These are phyloP conservation scores for Ilex paraguariensis DNA, from an alignment of 305 asterid genomes.

Conservation along the genomic window DNA sequence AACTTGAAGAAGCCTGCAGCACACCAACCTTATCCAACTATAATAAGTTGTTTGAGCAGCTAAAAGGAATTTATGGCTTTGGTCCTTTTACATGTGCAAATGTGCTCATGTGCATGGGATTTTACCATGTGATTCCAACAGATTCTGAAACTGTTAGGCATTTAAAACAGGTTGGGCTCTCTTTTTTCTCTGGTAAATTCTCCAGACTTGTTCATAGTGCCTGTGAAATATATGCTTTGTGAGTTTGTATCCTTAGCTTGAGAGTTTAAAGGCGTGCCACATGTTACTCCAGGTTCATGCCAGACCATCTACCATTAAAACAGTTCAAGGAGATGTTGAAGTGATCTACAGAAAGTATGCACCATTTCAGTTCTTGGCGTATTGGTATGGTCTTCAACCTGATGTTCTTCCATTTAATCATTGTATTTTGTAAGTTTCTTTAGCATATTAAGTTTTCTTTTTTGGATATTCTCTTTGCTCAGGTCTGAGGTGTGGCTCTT, in stretches of 20 bases:
- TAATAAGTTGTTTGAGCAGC: slow-evolving; percentile 46
- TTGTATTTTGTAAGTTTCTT: slow-evolving; percentile 5
- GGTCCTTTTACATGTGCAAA: slow-evolving; percentile 83
- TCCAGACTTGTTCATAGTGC: no score
- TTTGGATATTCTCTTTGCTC: slow-evolving; percentile 9
- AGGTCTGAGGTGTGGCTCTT: slow-evolving; percentile 81
- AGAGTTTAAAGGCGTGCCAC: no score
- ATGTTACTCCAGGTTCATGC: slow-evolving; percentile 57
- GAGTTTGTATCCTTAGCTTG: no score
- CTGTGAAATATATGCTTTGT: no score
- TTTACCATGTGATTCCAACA: slow-evolving; percentile 75
- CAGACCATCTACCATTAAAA: slow-evolving; percentile 27
- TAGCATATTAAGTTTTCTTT: slow-evolving; percentile 5
- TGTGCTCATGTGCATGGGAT: slow-evolving; percentile 86
- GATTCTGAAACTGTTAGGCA: slow-evolving; percentile 89
- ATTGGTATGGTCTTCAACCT: slow-evolving; percentile 45
- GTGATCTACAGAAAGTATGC: slow-evolving; percentile 59
- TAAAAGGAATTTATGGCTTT: slow-evolving; percentile 63
- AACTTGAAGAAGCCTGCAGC: slow-evolving; percentile 41
- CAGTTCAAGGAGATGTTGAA: slow-evolving; percentile 55
- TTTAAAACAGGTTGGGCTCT: slow-evolving; percentile 53
- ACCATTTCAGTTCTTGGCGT: slow-evolving; percentile 80
- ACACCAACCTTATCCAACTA: slow-evolving; percentile 35
- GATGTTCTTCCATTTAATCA: background rate
- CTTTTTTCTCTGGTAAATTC: background rate